Conservation (phyloP, 495 filamentous ascomycete species). For the Hyaloscypha bicolor region DNA sequence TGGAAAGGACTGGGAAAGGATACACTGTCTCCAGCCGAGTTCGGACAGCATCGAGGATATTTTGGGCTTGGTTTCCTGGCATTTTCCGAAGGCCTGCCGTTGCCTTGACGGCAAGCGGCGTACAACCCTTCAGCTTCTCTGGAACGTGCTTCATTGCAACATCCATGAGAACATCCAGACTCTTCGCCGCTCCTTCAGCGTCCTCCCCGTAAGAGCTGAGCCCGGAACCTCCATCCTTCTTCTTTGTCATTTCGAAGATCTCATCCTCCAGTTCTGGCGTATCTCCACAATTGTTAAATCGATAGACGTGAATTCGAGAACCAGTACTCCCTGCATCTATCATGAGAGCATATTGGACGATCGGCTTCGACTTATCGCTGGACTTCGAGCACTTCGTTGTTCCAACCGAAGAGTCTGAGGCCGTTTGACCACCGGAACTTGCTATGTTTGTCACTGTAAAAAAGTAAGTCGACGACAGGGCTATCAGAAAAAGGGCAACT, state of each 20-base stretch:
- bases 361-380: constrained; percentile 79
- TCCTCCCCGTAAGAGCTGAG: constrained; percentile 84
- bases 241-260: constrained; percentile 85
- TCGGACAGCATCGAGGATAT: constrained; percentile 85
- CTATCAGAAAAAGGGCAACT: background rate
- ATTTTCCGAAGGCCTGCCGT: constrained; percentile 89
- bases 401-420: constrained; percentile 59
- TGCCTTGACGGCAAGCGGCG: constrained; percentile 92
- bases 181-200: constrained; percentile 84
- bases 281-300: constrained; percentile 96
- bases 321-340: constrained; percentile 98
- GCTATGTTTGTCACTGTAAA: constrained; percentile 13
- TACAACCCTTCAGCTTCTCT: constrained; percentile 82
- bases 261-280: constrained; percentile 95
- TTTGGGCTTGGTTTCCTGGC: constrained; percentile 76
- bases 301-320: constrained; percentile 96
- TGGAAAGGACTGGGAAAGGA: constrained; percentile 89
- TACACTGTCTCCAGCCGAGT: constrained; percentile 82
- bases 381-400: constrained; percentile 80
- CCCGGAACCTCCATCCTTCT: constrained; percentile 75
- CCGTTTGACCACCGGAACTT: constrained; percentile 47
- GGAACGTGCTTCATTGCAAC: constrained; percentile 82
- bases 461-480: background rate
- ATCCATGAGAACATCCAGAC: constrained; percentile 84
- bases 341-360: constrained; percentile 98